A percentile compares a stretch with the other conserved stretches of the same genome.
Conservation (phyloP, 148 eudicot genomes). For the Chenopodium album region DNA sequence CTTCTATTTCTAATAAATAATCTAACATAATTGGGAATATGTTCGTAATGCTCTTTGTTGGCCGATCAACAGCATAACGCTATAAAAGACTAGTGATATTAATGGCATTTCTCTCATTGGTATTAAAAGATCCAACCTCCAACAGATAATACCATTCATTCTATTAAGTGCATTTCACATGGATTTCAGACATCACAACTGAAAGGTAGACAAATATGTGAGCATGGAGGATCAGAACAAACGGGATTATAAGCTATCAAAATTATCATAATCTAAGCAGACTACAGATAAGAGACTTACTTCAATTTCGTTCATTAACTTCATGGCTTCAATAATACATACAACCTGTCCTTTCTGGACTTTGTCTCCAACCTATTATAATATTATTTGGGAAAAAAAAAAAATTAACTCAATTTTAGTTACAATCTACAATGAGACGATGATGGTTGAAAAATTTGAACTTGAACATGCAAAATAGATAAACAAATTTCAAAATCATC, state of each 20-base stretch:
- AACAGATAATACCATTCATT: not conserved
- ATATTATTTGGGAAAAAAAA: not conserved
- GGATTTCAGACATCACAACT: not conserved
- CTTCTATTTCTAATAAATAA: not conserved
- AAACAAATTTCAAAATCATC: not conserved
- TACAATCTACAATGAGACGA: not conserved
- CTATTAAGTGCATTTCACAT: not conserved
- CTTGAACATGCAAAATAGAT: slow-evolving; percentile 8
- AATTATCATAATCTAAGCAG: not conserved
- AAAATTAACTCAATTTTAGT: not conserved
- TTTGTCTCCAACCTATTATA: slow-evolving; percentile 62
- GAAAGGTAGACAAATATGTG: no score
- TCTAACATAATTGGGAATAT: not conserved
- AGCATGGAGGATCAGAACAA: not conserved
- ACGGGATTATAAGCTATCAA: not conserved
- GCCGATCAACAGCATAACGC: not conserved
- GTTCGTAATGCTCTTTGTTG: not conserved
- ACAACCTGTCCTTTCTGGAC: slow-evolving; percentile 74
- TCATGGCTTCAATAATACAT: slow-evolving; percentile 85
- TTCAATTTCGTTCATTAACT: slow-evolving; percentile 81
- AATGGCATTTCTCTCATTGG: not conserved
- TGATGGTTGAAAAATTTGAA: not conserved
- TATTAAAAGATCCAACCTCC: not conserved
- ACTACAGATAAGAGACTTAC: slow-evolving; percentile 35
- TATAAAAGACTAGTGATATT: not conserved